Base-by-base conservation (phyloP, 2,329 filamentous ascomycete species). In the Helotiales sp. region DNA sequence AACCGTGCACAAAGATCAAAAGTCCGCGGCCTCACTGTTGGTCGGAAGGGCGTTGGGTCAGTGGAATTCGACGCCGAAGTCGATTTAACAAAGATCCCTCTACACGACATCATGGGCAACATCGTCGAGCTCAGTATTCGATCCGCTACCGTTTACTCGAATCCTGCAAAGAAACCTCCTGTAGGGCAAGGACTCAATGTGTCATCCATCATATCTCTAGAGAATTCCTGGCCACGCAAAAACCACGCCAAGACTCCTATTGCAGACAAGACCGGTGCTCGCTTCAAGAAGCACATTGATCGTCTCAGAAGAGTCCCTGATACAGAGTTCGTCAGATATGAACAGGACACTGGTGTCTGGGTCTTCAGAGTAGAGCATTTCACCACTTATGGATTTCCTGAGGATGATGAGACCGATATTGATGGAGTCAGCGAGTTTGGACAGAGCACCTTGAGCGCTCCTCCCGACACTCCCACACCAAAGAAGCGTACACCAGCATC, bases 341-440 rank as follows among this genome's bases (percentile, higher is more conserved):
- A 96, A 63, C 79, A 81, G 57, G 81, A 90, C 1, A 92, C 86
- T 52, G 95, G 93, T 52, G 83, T 90, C 47, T 99, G 96, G 96
- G 84, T 84, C 13, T 99, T 99, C 77, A 86, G 80, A 9, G 95
- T 99, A n/a, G 87, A 93, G 69, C 95, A 99, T 73, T 99, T 96
- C 73, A 98, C 93, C 1, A 96, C 92, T 1, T 99, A 99, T 70
- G 93, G 90, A 38, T 81, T 98, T 54, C 89, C 93, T 63, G 91
- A 90, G 17, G 77, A 81, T 38, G 90, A 92, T 44, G 88, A 87
- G 47, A 79, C 79, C 7, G 84, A 84, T 66, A 78, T 80, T 60
- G 70, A 70, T 30, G 22, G 40, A 44, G 4, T 24, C 12, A 66
- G 75, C 70, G 72, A 76, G 69, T 76, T 76, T 60, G 75, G 75